Percentiles rank a stretch among this genome's conserved stretches.
Evolutionary conservation across 768 basidiomycete genomes (phyloP).

Genomic region (Chalciporus chontae): DNA sequence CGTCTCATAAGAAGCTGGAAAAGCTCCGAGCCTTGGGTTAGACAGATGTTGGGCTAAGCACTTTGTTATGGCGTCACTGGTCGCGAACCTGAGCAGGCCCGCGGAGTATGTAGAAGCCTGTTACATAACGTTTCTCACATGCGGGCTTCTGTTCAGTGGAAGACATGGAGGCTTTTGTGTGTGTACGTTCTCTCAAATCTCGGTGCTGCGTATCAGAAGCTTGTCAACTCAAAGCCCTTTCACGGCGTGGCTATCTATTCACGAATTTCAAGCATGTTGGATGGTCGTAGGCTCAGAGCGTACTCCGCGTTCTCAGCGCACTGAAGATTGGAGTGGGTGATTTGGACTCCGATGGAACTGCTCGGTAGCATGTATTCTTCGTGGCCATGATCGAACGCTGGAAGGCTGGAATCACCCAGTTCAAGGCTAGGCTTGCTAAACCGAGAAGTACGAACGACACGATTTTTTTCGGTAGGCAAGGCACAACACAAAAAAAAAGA

Average conservation of each 20-base stretch:
- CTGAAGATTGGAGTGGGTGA: background rate
- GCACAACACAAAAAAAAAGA: constrained; percentile 17
- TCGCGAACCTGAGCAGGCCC: constrained; percentile 5
- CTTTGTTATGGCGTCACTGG: constrained; percentile 14
- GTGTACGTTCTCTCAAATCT: background rate
- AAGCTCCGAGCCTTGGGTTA: background rate
- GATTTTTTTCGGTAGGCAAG: constrained; percentile 14
- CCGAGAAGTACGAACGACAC: background rate
- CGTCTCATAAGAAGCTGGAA: constrained; percentile 18
- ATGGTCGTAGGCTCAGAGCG: constrained; percentile 15
- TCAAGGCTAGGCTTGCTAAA: constrained; percentile 10
- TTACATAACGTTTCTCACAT: constrained; percentile 20
- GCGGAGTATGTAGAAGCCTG: constrained; percentile 9
- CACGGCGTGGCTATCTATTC: constrained; percentile 1
- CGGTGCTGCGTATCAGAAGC: constrained; percentile 16
- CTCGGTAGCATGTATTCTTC: constrained; percentile 5
- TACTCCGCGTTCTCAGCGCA: constrained; percentile 20
- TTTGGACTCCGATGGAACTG: background rate
- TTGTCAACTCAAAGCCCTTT: constrained; percentile 14
- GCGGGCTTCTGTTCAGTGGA: constrained; percentile 1
- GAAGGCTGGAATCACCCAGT: background rate
- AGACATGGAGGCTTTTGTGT: background rate
- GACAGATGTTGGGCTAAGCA: background rate
- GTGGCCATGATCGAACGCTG: constrained; percentile 3
- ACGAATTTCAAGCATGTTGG: background rate